Evolutionary conservation across 345 rosid genomes (phyloP).

Genomic region (Boechera retrofracta): DNA sequence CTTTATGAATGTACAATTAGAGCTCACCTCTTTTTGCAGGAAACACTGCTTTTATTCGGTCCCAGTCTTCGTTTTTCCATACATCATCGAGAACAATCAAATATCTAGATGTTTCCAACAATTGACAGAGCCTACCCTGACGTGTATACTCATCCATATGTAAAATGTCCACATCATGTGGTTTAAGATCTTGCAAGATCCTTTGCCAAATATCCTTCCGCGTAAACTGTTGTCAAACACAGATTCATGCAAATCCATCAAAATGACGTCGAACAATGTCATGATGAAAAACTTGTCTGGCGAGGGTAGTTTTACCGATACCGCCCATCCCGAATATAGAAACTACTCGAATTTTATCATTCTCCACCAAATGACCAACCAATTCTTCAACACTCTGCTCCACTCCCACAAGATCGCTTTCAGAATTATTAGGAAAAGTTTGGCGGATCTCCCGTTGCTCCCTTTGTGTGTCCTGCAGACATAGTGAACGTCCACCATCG

Average conservation of each 20-base stretch:
- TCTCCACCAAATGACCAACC: background rate
- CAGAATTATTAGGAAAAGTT: background rate
- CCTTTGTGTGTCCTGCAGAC: background rate
- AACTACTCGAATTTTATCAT: background rate
- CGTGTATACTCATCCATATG: background rate
- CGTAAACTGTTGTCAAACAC: background rate
- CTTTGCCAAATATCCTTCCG: background rate
- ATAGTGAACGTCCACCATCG: background rate
- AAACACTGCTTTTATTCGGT: background rate
- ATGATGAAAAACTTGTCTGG: background rate
- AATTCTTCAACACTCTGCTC: background rate
- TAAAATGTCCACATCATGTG: background rate
- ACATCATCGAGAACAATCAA: background rate
- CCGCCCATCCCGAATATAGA: background rate
- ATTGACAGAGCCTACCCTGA: background rate
- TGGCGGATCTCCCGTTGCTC: background rate
- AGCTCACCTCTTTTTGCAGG: background rate
- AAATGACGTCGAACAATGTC: background rate
- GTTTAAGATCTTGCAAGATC: background rate
- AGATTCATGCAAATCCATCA: background rate
- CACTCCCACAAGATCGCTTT: background rate
- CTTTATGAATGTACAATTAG: background rate
- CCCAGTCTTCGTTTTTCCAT: background rate
- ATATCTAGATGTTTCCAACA: background rate
- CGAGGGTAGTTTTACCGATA: background rate